Percentiles rank a stretch among this genome's conserved stretches.
phyloP scores from a whole-genome alignment of 2,329 filamentous ascomycete genomes.

The Diplocarpon rosae region DNA sequence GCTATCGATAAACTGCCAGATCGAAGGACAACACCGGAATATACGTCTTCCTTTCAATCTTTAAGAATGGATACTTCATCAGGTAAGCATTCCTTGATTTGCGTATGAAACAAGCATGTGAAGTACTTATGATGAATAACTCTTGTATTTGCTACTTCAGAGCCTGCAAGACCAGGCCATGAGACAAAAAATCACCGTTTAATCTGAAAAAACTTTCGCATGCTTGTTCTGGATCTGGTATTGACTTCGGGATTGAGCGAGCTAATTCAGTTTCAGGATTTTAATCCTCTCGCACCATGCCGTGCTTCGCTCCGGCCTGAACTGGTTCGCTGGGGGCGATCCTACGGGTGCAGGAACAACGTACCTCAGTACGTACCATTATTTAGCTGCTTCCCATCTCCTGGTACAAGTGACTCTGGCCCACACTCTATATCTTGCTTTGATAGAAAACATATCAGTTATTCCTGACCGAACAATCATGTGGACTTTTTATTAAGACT shows the following conservation, averaged over 20 bases:
- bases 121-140: slow-evolving; percentile 69
- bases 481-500: slow-evolving; percentile 79
- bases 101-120: slow-evolving; percentile 11
- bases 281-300: no score
- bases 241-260: slow-evolving; percentile 14
- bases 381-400: no score
- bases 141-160: slow-evolving; percentile 99
- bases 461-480: slow-evolving; percentile 96
- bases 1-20: no score
- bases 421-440: slow-evolving; percentile 13
- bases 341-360: no score
- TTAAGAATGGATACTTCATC: background rate
- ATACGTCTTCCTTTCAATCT: background rate
- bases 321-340: no score
- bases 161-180: slow-evolving; percentile 72
- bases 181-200: slow-evolving; percentile 90
- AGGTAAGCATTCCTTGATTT: background rate
- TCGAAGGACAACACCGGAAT: no score
- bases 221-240: slow-evolving; percentile 10
- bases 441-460: slow-evolving; percentile 62
- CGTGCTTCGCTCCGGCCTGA: no score
- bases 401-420: no score
- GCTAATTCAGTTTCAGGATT: no score
- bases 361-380: no score
- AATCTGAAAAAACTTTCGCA: slow-evolving; percentile 52